phyloP scores from a whole-genome alignment of 1,284 basidiomycete genomes.

The Sanghuangporus weigelae region DNA sequence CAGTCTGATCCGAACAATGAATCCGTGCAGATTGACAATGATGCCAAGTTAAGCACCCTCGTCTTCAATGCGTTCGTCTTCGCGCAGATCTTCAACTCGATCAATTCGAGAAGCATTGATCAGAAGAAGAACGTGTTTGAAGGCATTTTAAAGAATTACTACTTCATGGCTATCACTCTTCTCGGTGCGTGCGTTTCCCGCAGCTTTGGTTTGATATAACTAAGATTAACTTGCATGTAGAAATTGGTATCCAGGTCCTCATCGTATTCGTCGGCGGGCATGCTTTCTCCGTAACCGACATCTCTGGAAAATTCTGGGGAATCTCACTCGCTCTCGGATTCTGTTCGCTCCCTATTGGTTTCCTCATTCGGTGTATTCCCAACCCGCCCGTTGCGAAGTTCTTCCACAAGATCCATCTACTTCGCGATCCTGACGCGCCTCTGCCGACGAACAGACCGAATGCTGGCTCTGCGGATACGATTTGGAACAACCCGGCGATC shows the following conservation, averaged over 20 bases:
- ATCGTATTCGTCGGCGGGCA: slow-evolving; percentile 91
- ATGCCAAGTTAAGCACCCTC: slow-evolving; percentile 71
- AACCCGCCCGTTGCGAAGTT: slow-evolving; percentile 74
- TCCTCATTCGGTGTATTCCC: slow-evolving; percentile 77
- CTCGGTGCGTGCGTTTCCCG: slow-evolving; percentile 54
- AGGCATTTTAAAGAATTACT: slow-evolving; percentile 76
- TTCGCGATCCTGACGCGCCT: slow-evolving; percentile 55
- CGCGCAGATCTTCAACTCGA: slow-evolving; percentile 91
- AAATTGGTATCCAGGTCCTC: slow-evolving; percentile 82
- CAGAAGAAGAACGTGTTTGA: slow-evolving; percentile 86
- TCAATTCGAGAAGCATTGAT: slow-evolving; percentile 89
- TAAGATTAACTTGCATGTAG: slow-evolving; percentile 33
- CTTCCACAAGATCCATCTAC: slow-evolving; percentile 61
- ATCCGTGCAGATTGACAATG: slow-evolving; percentile 32
- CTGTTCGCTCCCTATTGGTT: slow-evolving; percentile 85
- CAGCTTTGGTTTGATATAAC: slow-evolving; percentile 13
- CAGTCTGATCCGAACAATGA: slow-evolving; percentile 32
- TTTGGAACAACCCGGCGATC: slow-evolving; percentile 61
- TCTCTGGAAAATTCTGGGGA: slow-evolving; percentile 86
- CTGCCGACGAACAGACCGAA: slow-evolving; percentile 64
- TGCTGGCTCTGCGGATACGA: slow-evolving; percentile 39
- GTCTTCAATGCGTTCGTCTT: slow-evolving; percentile 98
- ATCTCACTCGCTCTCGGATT: slow-evolving; percentile 86
- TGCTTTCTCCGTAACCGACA: slow-evolving; percentile 85
- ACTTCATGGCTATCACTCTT: slow-evolving; percentile 83